Conservation (phyloP, 345 rosid species). For the Eucalyptus pauciflora region DNA sequence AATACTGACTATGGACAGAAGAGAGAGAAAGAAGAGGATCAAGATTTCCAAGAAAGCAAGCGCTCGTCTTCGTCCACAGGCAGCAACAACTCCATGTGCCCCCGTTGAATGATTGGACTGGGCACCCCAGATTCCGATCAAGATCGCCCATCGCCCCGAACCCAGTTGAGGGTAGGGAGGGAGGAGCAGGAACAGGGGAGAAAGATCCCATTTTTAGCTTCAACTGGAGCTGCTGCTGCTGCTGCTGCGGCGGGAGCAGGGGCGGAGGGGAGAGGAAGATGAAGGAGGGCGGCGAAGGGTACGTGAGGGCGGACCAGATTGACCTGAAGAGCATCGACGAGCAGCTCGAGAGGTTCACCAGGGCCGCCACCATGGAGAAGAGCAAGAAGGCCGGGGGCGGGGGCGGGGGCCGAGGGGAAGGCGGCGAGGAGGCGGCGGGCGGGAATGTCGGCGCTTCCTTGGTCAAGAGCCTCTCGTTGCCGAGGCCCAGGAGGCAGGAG, state of each 20-base stretch:
- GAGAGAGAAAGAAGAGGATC: neutral
- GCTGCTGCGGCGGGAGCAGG: neutral
- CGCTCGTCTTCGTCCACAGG: neutral
- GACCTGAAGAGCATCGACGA: conserved; percentile 95
- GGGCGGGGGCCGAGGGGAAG: neutral
- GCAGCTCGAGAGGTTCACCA: conserved; percentile 76
- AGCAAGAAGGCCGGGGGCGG: conserved; percentile 10
- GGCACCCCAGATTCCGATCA: neutral
- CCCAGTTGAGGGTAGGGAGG: neutral
- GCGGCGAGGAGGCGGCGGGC: neutral
- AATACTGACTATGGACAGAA: neutral
- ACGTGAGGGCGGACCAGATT: conserved; percentile 95
- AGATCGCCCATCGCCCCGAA: neutral
- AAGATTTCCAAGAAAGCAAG: neutral
- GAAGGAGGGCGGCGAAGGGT: conserved; percentile 74
- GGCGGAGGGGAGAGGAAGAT: neutral
- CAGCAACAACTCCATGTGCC: neutral
- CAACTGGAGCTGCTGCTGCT: neutral
- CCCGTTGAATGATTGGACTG: neutral
- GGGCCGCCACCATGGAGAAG: conserved; percentile 60
- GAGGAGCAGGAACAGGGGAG: neutral
- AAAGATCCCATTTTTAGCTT: neutral
- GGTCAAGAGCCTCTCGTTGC: neutral
- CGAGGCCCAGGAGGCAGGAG: conserved; percentile 14
- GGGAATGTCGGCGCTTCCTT: neutral